Evolutionary conservation across 176 grass and related monocot species (phyloP).

Genomic region (Chloris gayana): DNA sequence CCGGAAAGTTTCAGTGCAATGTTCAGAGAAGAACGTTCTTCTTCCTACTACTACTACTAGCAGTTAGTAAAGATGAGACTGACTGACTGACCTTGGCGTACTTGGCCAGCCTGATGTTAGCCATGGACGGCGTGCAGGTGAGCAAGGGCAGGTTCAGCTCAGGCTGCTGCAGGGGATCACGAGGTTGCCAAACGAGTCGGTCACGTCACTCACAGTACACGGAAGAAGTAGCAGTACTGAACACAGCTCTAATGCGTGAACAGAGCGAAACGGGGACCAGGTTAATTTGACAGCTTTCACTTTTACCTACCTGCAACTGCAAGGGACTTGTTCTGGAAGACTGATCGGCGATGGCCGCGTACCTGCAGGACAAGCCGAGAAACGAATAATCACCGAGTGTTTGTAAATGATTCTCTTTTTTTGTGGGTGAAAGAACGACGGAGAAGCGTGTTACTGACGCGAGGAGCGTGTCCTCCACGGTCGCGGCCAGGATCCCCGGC

Average conservation of each 20-base stretch:
- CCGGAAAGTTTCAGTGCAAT: background rate
- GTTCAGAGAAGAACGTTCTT: background rate
- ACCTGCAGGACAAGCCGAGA: constrained; percentile 36
- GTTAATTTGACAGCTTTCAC: no score
- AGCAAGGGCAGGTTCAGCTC: constrained; percentile 73
- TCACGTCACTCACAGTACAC: background rate
- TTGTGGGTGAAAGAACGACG: background rate
- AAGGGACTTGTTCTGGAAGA: constrained; percentile 15
- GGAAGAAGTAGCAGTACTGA: background rate
- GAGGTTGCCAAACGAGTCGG: background rate
- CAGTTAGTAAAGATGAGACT: background rate
- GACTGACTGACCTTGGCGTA: constrained; percentile 58
- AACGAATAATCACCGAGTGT: background rate
- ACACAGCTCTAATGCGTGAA: background rate
- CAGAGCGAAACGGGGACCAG: no score
- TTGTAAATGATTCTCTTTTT: no score
- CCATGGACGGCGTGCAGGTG: constrained; percentile 40
- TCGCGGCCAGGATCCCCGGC: constrained; percentile 81
- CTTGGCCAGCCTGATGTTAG: constrained; percentile 69
- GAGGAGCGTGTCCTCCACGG: constrained; percentile 80
- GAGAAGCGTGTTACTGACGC: constrained; percentile 39
- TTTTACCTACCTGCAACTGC: constrained; percentile 48
- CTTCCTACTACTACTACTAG: background rate
- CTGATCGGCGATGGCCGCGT: constrained; percentile 67
- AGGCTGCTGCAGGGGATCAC: constrained; percentile 36